A percentile compares a stretch with the other conserved stretches of the same genome.
Evolutionary conservation across 2,329 filamentous ascomycete species (phyloP).

Genomic region (Sphaerulina musiva): DNA sequence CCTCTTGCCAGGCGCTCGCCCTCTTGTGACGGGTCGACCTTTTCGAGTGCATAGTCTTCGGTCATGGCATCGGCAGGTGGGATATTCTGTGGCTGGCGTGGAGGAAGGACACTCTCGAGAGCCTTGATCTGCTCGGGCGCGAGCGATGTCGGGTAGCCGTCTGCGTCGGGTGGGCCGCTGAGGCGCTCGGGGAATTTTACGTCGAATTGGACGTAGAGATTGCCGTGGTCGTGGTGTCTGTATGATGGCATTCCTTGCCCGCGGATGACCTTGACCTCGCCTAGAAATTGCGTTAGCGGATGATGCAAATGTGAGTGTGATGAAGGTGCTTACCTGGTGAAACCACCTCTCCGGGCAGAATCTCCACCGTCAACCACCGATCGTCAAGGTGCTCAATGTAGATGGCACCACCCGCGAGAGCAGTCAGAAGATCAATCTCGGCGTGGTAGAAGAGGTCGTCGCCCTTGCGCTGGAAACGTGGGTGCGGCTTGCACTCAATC

Average conservation of each 20-base stretch:
- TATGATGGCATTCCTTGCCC: slow-evolving; percentile 97
- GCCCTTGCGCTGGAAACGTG: slow-evolving; percentile 89
- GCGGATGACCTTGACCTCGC: slow-evolving; percentile 84
- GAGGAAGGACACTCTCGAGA: slow-evolving; percentile 78
- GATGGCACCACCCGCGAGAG: slow-evolving; percentile 82
- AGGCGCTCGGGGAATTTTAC: slow-evolving; percentile 79
- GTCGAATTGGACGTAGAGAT: slow-evolving; percentile 94
- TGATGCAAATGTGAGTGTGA: slow-evolving; percentile 34
- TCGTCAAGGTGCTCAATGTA: slow-evolving; percentile 96
- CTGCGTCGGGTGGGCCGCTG: slow-evolving; percentile 34
- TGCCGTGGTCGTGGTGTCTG: slow-evolving; percentile 90
- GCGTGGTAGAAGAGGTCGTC: slow-evolving; percentile 94
- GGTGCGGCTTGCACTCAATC: slow-evolving; percentile 98
- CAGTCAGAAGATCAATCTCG: slow-evolving; percentile 92
- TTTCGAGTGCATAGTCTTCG: slow-evolving; percentile 80
- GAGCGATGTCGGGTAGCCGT: slow-evolving; percentile 39
- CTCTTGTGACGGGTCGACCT: slow-evolving; percentile 63
- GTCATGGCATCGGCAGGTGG: slow-evolving; percentile 83
- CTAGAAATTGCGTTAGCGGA: slow-evolving; percentile 32
- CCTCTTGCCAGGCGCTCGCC: slow-evolving; percentile 58
- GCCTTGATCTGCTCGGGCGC: slow-evolving; percentile 64
- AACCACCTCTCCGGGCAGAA: slow-evolving; percentile 90
- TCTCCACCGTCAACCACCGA: slow-evolving; percentile 88
- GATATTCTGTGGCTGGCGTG: slow-evolving; percentile 56
- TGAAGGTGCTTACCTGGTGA: slow-evolving; percentile 47